Base-by-base conservation (phyloP, 2,329 filamentous ascomycete genomes). In the Westerdykella aurantiaca region DNA sequence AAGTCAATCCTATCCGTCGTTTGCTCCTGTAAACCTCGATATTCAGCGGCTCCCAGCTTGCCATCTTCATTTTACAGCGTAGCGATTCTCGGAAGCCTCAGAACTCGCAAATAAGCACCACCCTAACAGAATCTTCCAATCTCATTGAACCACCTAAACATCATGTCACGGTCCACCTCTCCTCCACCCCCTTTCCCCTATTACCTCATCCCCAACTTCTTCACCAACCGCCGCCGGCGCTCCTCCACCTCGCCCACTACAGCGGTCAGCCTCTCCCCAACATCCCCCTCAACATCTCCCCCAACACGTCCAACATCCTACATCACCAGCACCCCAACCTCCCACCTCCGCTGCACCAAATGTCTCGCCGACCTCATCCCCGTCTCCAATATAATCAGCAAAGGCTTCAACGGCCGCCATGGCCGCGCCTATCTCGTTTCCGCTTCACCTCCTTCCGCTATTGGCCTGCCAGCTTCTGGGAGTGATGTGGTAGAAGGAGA, bases 351-450 rank as follows among this genome's bases (percentile, higher is more conserved):
- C 53, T 83, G 80, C 63, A 70, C 73, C 22, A 74, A 74, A 51
- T 83, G 80, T 58, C 74, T 78, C 34, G 68, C 76, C 10, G 77
- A 82, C 55, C 70, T 83, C 38, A 78, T 78, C 49, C 70, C 78
- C 42, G 75, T 76, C 13, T 72, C 72, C 5, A 78, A 80, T 49
- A 81, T 83, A 45, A 78, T 83, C 55, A 76, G 71, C 66, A 82
- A 82, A 67, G 80, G 80, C 42, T 83, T 83, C 64, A 83, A 78
- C 18, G 80, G 80, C 49, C 76, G 80, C 14, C 77, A 83, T 59
- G 80, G 80, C 5, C 77, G 80, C 44, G 80, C 80, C 34, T 83
- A 81, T 61, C 77, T 83, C 45, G 79, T 83, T 25, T 69, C 76
- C 1, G 72, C 76, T 2, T 62, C 66, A 5, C 53, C 66, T 6